A percentile compares a stretch with the other conserved stretches of the same genome.
Evolutionary conservation across 2,329 filamentous ascomycete genomes (phyloP).

Genomic region (Rosellinia necatrix): DNA sequence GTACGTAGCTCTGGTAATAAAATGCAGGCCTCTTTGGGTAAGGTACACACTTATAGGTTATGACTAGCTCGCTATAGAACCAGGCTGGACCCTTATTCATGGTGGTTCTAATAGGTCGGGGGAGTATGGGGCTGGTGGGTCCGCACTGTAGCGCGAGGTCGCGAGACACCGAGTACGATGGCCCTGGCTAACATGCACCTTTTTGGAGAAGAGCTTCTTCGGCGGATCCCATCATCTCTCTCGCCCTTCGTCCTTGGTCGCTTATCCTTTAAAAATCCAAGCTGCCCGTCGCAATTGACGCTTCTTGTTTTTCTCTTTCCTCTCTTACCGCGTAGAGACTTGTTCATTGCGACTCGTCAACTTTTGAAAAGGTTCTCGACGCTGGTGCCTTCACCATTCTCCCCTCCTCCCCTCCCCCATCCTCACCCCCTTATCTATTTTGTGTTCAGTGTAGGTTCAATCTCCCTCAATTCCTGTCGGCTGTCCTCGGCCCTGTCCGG

Average conservation of each 20-base stretch:
- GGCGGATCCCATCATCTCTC: constrained; percentile 29
- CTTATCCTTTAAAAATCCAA: constrained; percentile 32
- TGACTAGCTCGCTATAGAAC: not conserved
- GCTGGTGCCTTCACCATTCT: constrained; percentile 32
- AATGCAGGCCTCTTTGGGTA: no score
- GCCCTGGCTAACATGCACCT: constrained; percentile 21
- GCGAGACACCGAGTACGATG: constrained; percentile 27
- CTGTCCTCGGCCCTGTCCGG: constrained; percentile 15
- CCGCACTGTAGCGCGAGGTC: constrained; percentile 30
- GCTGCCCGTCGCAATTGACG: constrained; percentile 39
- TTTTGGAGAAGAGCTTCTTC: constrained; percentile 33
- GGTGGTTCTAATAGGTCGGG: constrained; percentile 11
- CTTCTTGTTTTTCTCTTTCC: constrained; percentile 34
- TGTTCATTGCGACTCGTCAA: constrained; percentile 31
- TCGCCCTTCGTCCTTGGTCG: constrained; percentile 23
- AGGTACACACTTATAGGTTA: no score
- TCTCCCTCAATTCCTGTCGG: constrained; percentile 7
- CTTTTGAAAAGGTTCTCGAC: constrained; percentile 29
- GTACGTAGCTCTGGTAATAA: not conserved
- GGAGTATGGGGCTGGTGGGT: constrained; percentile 18
- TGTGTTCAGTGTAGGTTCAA: constrained; percentile 18
- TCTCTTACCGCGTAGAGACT: constrained; percentile 32
- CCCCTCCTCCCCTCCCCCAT: constrained; percentile 3
- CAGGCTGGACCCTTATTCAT: constrained; percentile 9
- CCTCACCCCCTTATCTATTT: constrained; percentile 11